These are phyloP conservation scores for Arthroderma sp. DNA, from an alignment of 2,329 filamentous ascomycete genomes.

Conservation along the genomic window DNA sequence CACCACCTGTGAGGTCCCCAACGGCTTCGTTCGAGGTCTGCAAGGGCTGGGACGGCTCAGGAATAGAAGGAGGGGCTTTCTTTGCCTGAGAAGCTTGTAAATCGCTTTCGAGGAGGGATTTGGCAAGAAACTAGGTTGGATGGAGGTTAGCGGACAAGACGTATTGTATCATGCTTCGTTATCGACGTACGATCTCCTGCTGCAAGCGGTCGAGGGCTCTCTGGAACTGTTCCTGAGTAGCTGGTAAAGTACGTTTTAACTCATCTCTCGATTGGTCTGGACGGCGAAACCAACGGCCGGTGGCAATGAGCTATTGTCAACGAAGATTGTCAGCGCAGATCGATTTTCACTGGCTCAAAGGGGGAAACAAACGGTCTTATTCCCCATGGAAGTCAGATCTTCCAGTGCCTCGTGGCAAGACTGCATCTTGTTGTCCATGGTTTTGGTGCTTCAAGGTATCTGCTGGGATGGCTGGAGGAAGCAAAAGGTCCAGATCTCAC, in stretches of 20 bases:
- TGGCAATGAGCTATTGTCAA: slow-evolving; percentile 27
- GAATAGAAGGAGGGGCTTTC: slow-evolving; percentile 11
- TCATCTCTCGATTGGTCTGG: slow-evolving; percentile 22
- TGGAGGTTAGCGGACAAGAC: not conserved
- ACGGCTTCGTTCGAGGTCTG: not conserved
- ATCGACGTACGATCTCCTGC: slow-evolving; percentile 29
- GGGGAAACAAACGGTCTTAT: slow-evolving; percentile 22
- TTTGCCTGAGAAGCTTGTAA: slow-evolving; percentile 25
- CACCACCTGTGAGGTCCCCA: not conserved
- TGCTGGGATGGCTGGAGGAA: not conserved
- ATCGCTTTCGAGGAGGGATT: slow-evolving; percentile 30
- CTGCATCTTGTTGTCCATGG: not conserved
- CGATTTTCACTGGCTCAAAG: not conserved
- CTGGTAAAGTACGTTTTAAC: slow-evolving; percentile 26
- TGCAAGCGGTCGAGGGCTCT: slow-evolving; percentile 27
- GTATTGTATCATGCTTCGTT: not conserved
- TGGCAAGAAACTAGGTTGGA: slow-evolving; percentile 26
- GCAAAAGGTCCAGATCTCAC: not conserved
- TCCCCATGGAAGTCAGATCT: slow-evolving; percentile 22
- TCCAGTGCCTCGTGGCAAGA: slow-evolving; percentile 19
- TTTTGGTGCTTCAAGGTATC: not conserved
- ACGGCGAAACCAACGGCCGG: slow-evolving; percentile 28
- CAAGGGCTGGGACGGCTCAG: not conserved
- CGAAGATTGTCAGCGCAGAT: not conserved
- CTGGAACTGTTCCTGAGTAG: slow-evolving; percentile 27